phyloP scores from a whole-genome alignment of 495 filamentous ascomycete species.

The Cercophora sp. region DNA sequence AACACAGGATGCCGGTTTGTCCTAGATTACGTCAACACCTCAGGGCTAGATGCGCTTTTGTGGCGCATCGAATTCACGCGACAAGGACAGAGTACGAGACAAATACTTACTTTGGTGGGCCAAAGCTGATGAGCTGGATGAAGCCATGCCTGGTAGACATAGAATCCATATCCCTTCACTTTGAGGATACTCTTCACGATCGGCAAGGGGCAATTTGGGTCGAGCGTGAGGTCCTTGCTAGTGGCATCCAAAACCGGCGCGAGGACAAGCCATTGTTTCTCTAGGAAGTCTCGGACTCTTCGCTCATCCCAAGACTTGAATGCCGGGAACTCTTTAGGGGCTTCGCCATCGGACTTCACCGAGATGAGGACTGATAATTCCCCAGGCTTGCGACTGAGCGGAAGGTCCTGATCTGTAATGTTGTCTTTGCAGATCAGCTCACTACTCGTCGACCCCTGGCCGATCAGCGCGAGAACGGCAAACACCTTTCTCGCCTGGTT shows the following conservation, averaged over 20 bases:
- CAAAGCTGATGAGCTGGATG: not conserved
- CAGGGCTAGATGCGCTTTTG: not conserved
- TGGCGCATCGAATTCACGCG: not conserved
- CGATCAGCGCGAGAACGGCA: slow-evolving; percentile 8
- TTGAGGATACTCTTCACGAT: not conserved
- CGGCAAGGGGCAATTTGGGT: slow-evolving; percentile 3
- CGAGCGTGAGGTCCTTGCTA: not conserved
- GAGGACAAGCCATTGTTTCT: slow-evolving; percentile 8
- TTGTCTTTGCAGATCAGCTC: slow-evolving; percentile 2
- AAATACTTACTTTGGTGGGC: slow-evolving; percentile 1
- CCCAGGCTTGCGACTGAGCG: not conserved
- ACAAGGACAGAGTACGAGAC: no score
- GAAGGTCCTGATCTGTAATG: slow-evolving; percentile 10
- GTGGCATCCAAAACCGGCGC: slow-evolving; percentile 1
- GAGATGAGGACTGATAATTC: not conserved
- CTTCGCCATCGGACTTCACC: not conserved
- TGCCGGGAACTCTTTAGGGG: not conserved
- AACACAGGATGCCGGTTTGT: not conserved
- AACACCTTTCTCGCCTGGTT: slow-evolving; percentile 7
- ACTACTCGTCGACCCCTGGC: not conserved
- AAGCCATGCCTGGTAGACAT: not conserved
- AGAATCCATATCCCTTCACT: not conserved
- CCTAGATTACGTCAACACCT: no score
- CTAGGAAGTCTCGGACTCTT: not conserved
- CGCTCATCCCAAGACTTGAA: slow-evolving; percentile 3